phyloP scores from a whole-genome alignment of 768 basidiomycete genomes.

The Phylloporus sp. region DNA sequence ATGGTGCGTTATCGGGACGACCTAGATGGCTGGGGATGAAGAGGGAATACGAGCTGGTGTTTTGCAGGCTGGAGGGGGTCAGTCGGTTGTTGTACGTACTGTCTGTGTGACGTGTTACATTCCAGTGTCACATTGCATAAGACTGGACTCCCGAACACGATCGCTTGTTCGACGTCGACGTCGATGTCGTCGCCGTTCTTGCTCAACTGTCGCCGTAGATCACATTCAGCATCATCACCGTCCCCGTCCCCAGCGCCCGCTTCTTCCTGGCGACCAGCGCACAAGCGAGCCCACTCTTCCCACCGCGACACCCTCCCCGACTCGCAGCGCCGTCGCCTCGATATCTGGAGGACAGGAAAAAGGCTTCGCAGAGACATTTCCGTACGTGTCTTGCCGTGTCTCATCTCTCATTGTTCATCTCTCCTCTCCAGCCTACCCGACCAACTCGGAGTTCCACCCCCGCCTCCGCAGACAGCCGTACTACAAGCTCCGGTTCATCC shows the following conservation, averaged over 20 bases:
- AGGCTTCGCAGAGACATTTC: slow-evolving; percentile 44
- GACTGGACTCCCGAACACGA: slow-evolving; percentile 15
- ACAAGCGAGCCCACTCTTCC: slow-evolving; percentile 48
- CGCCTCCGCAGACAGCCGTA: slow-evolving; percentile 26
- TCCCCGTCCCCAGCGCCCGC: slow-evolving; percentile 34
- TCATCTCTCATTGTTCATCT: slow-evolving; percentile 6
- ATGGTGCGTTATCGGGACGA: slow-evolving; percentile 29
- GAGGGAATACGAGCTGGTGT: slow-evolving; percentile 16
- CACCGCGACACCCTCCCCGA: slow-evolving; percentile 33
- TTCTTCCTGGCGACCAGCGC: slow-evolving; percentile 37
- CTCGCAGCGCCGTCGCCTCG: slow-evolving; percentile 48
- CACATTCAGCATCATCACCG: slow-evolving; percentile 45
- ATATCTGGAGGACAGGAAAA: slow-evolving; percentile 52
- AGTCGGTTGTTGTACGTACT: slow-evolving; percentile 20
- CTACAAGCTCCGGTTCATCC: slow-evolving; percentile 22
- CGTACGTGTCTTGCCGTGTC: slow-evolving; percentile 30
- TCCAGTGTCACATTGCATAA: slow-evolving; percentile 11
- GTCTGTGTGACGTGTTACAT: slow-evolving; percentile 24
- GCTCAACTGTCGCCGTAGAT: slow-evolving; percentile 43
- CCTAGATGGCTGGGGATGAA: too few relatives aligned
- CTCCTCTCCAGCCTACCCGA: slow-evolving; percentile 13
- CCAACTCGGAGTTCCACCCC: slow-evolving; percentile 29
- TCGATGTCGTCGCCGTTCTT: slow-evolving; percentile 35
- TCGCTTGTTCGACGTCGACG: slow-evolving; percentile 5
- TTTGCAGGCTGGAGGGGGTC: slow-evolving; percentile 13